A percentile compares a stretch with the other conserved stretches of the same genome.
Conservation (phyloP, 495 filamentous ascomycete genomes). For the Annulohypoxylon stygium region DNA sequence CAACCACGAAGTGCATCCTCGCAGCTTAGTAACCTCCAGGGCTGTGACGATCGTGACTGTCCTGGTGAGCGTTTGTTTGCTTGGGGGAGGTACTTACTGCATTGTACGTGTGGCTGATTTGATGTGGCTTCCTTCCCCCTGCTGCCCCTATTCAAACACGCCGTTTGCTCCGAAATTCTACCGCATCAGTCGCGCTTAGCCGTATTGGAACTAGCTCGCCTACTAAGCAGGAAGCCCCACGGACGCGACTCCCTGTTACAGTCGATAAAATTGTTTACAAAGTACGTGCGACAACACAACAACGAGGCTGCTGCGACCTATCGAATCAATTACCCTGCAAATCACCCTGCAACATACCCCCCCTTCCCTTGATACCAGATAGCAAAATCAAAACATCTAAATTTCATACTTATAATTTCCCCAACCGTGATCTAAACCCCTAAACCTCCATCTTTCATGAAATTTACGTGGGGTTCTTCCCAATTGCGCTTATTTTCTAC, state of each 20-base stretch:
- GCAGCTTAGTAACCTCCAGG: background rate
- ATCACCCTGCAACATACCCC: constrained; percentile 23
- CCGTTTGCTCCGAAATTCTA: constrained; percentile 16
- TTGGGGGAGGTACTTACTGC: background rate
- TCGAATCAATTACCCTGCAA: constrained; percentile 13
- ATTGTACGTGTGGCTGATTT: background rate
- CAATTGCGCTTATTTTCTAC: constrained; percentile 42
- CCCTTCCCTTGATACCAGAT: constrained; percentile 25
- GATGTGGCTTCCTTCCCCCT: constrained; percentile 1
- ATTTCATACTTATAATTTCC: background rate
- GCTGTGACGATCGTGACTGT: background rate
- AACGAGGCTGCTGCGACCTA: constrained; percentile 16
- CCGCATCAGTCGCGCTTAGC: constrained; percentile 8
- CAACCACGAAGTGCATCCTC: background rate
- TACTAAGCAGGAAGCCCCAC: constrained; percentile 13
- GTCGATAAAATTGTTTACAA: constrained; percentile 41
- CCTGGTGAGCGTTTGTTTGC: background rate
- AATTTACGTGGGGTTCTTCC: constrained; percentile 30
- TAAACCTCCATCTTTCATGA: constrained; percentile 25
- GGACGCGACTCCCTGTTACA: constrained; percentile 41
- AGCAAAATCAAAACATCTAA: constrained; percentile 21
- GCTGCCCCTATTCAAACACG: background rate
- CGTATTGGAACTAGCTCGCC: background rate
- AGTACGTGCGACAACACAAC: constrained; percentile 31
- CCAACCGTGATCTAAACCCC: background rate